phyloP scores from a whole-genome alignment of 768 basidiomycete species.

The Boletus sensibilis region DNA sequence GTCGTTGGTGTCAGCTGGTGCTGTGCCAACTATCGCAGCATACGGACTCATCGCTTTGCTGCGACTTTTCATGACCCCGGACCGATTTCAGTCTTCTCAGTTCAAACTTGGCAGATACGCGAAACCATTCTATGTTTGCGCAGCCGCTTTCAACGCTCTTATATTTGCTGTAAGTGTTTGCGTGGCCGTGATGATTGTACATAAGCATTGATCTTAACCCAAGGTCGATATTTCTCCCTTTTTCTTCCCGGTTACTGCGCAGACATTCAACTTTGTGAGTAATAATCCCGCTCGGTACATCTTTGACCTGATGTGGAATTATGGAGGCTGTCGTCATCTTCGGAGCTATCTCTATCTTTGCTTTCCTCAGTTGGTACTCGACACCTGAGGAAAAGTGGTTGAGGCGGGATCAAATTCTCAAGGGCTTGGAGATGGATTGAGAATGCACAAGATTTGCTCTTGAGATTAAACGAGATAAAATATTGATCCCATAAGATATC shows the following conservation, averaged over 20 bases:
- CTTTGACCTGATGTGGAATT: conserved; percentile 11
- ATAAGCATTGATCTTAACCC: conserved; percentile 4
- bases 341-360: conserved; percentile 75
- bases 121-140: conserved; percentile 65
- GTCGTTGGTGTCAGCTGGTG: conserved; percentile 84
- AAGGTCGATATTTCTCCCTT: conserved; percentile 87
- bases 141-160: conserved; percentile 70
- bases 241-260: conserved; percentile 74
- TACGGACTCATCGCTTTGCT: conserved; percentile 81
- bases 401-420: conserved; percentile 56
- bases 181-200: neutral
- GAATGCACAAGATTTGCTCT: neutral
- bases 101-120: conserved; percentile 70
- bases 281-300: neutral
- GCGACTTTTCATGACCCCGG: conserved; percentile 73
- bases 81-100: conserved; percentile 68
- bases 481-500: conserved; percentile 7
- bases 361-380: conserved; percentile 73
- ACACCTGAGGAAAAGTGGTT: conserved; percentile 82
- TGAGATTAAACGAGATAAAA: neutral
- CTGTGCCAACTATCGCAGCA: conserved; percentile 82
- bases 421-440: conserved; percentile 40
- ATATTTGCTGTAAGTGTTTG: conserved; percentile 63
- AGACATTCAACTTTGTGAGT: conserved; percentile 85
- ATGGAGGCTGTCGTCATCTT: conserved; percentile 74